Conservation (phyloP, 495 filamentous ascomycete genomes). For the Lophiostoma macrostomum region DNA sequence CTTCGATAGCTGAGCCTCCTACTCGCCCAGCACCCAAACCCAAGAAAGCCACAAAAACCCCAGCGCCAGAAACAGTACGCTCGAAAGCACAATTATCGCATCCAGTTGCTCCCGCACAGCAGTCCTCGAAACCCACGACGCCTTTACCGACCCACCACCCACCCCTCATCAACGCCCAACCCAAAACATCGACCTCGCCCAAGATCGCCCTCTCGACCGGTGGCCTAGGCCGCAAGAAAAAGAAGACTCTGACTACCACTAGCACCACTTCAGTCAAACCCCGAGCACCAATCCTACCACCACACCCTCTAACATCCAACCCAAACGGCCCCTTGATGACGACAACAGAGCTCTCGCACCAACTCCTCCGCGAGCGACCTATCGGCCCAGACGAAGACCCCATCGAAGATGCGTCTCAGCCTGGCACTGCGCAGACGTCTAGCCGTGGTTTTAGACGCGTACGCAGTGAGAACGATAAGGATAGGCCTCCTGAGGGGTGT, state of each 20-base stretch:
- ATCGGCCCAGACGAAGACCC: slow-evolving; percentile 10
- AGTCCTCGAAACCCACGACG: not conserved
- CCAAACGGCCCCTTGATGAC: slow-evolving; percentile 1
- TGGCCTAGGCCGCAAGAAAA: slow-evolving; percentile 17
- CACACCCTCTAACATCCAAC: not conserved
- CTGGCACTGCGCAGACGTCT: not conserved
- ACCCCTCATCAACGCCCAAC: not conserved
- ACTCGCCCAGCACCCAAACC: slow-evolving; percentile 2
- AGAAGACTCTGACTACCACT: not conserved
- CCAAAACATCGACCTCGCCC: not conserved
- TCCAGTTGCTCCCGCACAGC: too few relatives aligned
- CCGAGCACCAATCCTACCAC: slow-evolving; percentile 6
- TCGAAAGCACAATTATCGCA: not conserved
- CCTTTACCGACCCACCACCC: not conserved
- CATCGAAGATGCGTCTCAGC: slow-evolving; percentile 10
- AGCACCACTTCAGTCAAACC: slow-evolving; percentile 7
- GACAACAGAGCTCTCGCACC: slow-evolving; percentile 16
- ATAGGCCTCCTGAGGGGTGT: too few relatives aligned
- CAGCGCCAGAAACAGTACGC: not conserved
- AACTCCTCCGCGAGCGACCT: slow-evolving; percentile 1
- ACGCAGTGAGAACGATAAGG: slow-evolving; percentile 26
- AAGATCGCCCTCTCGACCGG: slow-evolving; percentile 10
- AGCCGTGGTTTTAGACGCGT: slow-evolving; percentile 4
- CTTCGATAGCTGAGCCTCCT: not conserved
- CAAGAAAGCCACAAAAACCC: not conserved